Conservation (phyloP, 2,329 filamentous ascomycete genomes). For the Orbilia blumenaviensis region DNA sequence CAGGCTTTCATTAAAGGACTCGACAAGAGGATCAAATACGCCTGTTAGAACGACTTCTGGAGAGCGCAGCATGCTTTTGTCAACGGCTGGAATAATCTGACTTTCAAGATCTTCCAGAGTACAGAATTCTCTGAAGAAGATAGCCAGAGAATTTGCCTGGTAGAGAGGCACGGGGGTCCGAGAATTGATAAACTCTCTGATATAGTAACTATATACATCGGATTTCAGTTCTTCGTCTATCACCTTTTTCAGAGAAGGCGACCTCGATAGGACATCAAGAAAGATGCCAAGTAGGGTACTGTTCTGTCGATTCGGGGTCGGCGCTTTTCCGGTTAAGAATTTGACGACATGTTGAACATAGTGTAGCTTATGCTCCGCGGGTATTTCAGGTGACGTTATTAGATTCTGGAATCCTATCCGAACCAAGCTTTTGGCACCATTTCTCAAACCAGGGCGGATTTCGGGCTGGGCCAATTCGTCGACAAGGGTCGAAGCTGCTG, state of each 20-base stretch:
- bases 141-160: constrained; percentile 75
- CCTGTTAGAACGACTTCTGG: constrained; percentile 88
- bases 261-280: constrained; percentile 82
- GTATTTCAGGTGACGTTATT: constrained; percentile 25
- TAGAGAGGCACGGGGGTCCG: constrained; percentile 75
- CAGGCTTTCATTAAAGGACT: constrained; percentile 73
- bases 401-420: constrained; percentile 36
- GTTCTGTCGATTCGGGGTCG: constrained; percentile 73
- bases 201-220: constrained; percentile 82
- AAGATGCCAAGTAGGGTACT: constrained; percentile 83
- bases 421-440: constrained; percentile 24
- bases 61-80: constrained; percentile 86
- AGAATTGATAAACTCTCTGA: constrained; percentile 84
- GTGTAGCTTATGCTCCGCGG: constrained; percentile 64
- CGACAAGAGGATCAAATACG: constrained; percentile 76
- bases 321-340: constrained; percentile 73
- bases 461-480: constrained; percentile 63
- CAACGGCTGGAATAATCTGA: constrained; percentile 80
- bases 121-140: constrained; percentile 83
- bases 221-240: constrained; percentile 72
- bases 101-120: constrained; percentile 77
- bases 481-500: constrained; percentile 75
- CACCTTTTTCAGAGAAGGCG: constrained; percentile 70
- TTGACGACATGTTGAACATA: constrained; percentile 72
- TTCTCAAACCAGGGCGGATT: constrained; percentile 40